Base-by-base conservation (phyloP, 2,329 filamentous ascomycete species). In the Calonectria naviculata region DNA sequence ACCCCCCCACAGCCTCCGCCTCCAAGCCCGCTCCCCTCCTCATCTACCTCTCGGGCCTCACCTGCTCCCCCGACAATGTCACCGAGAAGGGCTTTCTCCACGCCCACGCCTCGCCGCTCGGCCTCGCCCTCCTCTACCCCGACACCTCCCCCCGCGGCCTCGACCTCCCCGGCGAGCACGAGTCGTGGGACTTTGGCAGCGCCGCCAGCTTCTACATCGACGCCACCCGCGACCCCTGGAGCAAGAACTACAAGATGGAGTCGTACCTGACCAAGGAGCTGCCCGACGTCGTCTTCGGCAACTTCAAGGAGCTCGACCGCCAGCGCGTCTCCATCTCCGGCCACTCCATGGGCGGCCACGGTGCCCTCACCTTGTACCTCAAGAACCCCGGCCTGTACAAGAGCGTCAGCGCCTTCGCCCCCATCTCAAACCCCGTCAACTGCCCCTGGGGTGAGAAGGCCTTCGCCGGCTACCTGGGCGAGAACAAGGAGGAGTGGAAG, bases 381-480 rank as follows among this genome's bases (percentile, higher is more conserved):
- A 96, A 94, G 87, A 93, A 98, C 85, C 95, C 97, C 0, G 95
- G 94, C 74, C 91, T 90, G 86, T 99, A 97, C 88, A 93, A 93
- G 86, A 94, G 92, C 75, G 95, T 97, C 68, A 95, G 93, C 73
- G 96, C 96, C 1, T 97, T 97, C 81, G 94, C 97, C 60, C 96
- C 96, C 24, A 97, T 98, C 79, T 84, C 92, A 62, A 98, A 98
- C 86, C 97, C 96, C 1, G 88, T 88, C 72, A 91, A 92, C 76
- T 97, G 94, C 79, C 94, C 94, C 1, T 99, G 97, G 97, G 97
- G 97, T 34, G 89, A 97, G 83, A 99, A 99, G 89, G 97, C 97
- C 0, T 98, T 99, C 82, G 85, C 85, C 31, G 96, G 97, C 7
- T 99, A 99, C 86, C 90, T 99, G 54, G 96, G 97, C 21, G 90